Conservation (phyloP, 2,329 filamentous ascomycete species). For the Colletotrichum abscissum region DNA sequence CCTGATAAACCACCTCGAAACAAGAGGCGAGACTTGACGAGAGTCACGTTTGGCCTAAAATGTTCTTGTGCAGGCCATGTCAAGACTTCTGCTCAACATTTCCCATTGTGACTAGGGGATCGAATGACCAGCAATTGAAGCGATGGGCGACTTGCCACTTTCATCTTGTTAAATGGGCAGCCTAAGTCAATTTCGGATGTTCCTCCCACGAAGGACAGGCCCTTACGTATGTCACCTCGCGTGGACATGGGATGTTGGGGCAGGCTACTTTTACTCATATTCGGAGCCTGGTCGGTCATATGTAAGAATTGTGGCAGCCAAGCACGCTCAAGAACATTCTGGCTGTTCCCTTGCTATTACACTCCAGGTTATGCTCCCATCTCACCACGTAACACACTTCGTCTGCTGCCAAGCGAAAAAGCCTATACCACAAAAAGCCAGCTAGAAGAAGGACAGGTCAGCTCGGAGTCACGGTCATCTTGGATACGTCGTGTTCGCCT, state of each 20-base stretch:
- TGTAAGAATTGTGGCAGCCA: background rate
- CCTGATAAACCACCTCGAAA: conserved; percentile 23
- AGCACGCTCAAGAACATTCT: background rate
- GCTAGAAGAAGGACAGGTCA: background rate
- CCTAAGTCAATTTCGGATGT: conserved; percentile 22
- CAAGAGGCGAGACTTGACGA: conserved; percentile 24
- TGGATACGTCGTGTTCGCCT: background rate
- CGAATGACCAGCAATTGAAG: conserved; percentile 15
- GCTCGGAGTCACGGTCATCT: background rate
- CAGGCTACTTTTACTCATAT: conserved; percentile 26
- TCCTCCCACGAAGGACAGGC: conserved; percentile 19
- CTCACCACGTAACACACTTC: background rate
- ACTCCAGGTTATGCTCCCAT: background rate
- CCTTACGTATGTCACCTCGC: conserved; percentile 30
- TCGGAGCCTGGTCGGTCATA: conserved; percentile 1
- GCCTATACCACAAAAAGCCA: background rate
- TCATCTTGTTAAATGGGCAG: conserved; percentile 5
- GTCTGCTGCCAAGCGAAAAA: background rate
- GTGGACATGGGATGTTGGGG: conserved; percentile 27
- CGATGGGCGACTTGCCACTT: conserved; percentile 21
- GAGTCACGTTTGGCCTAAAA: conserved; percentile 12
- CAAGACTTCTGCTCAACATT: background rate
- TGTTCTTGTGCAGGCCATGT: background rate
- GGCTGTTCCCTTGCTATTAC: background rate
- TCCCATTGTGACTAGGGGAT: conserved; percentile 5